A percentile compares a stretch with the other conserved stretches of the same genome.
Conservation (phyloP, 495 filamentous ascomycete genomes). For the Xylaria telfairii region DNA sequence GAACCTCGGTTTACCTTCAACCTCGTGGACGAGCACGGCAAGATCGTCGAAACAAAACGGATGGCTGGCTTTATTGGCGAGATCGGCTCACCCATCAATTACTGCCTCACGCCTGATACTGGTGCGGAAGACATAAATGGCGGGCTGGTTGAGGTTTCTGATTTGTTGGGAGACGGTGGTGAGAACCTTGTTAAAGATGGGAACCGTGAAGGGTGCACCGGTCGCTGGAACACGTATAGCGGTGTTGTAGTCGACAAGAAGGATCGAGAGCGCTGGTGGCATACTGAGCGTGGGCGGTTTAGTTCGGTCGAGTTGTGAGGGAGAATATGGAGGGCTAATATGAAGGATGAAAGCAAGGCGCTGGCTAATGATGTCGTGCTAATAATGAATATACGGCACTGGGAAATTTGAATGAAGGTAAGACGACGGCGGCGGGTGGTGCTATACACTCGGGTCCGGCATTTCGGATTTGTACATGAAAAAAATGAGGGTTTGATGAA, state of each 20-base stretch:
- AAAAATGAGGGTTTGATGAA: neutral
- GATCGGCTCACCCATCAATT: conserved; percentile 61
- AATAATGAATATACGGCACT: conserved; percentile 9
- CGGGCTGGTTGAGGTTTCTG: conserved; percentile 60
- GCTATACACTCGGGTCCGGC: neutral
- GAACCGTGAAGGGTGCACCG: conserved; percentile 56
- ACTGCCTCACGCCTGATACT: conserved; percentile 62
- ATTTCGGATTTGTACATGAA: neutral
- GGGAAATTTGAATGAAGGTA: neutral
- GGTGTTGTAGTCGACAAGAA: conserved; percentile 37
- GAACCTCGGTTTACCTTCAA: conserved; percentile 57
- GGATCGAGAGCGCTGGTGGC: conserved; percentile 55
- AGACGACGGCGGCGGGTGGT: neutral
- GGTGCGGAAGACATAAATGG: conserved; percentile 61
- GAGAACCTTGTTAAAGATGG: conserved; percentile 45
- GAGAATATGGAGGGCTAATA: neutral
- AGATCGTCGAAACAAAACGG: conserved; percentile 49
- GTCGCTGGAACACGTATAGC: conserved; percentile 59
- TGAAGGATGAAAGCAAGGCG: neutral
- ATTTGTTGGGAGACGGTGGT: conserved; percentile 54
- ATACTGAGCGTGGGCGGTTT: conserved; percentile 56
- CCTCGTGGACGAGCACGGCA: conserved; percentile 60
- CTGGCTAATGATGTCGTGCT: neutral
- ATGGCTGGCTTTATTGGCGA: conserved; percentile 65
- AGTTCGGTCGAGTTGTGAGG: conserved; percentile 41